A percentile compares a stretch with the other conserved stretches of the same genome.
phyloP scores from a whole-genome alignment of 148 eudicot species.

The Oxyria digyna region DNA sequence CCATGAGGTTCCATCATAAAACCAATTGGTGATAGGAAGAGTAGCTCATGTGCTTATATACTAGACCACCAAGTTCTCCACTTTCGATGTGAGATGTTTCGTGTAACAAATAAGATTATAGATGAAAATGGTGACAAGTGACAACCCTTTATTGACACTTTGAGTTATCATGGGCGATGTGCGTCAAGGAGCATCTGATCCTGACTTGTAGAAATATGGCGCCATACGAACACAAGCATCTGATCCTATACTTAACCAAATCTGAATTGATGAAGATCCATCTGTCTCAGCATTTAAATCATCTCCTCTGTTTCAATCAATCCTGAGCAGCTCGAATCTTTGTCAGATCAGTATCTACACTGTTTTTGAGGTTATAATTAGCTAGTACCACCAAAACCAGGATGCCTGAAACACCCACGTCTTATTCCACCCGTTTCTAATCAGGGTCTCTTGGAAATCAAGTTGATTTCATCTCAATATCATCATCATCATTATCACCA shows the following conservation, averaged over 20 bases:
- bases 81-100: no score
- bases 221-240: no score
- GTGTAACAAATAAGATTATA: no score
- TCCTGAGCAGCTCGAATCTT: not conserved
- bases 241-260: not conserved
- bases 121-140: no score
- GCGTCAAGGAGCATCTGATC: no score
- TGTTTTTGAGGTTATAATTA: not conserved
- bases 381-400: not conserved
- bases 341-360: not conserved
- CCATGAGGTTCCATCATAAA: no score
- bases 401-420: not conserved
- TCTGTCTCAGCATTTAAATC: not conserved
- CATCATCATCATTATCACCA: conserved; percentile 42
- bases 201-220: no score
- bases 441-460: conserved; percentile 12
- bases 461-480: conserved; percentile 64
- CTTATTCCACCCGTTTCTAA: not conserved
- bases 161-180: no score
- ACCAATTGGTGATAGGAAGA: no score
- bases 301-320: not conserved
- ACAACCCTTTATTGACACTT: no score
- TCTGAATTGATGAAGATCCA: not conserved
- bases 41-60: no score
- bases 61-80: no score